These are phyloP conservation scores for Phyllosticta citriasiana DNA, from an alignment of 2,329 filamentous ascomycete genomes.

Conservation along the genomic window DNA sequence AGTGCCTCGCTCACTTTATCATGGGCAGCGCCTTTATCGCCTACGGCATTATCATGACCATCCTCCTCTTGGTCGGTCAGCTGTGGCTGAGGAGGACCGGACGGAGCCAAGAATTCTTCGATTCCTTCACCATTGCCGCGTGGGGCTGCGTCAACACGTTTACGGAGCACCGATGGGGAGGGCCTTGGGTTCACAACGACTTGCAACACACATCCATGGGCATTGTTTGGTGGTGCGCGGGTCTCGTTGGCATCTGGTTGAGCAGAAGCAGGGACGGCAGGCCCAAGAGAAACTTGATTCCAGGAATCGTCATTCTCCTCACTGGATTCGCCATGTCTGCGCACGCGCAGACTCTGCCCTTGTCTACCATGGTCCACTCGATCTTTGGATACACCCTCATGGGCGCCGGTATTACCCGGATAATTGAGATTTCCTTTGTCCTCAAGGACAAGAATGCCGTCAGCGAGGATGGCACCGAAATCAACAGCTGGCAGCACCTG, in stretches of 20 bases:
- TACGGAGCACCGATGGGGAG: slow-evolving; percentile 92
- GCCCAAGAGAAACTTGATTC: slow-evolving; percentile 87
- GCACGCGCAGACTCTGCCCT: slow-evolving; percentile 72
- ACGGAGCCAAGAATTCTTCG: slow-evolving; percentile 93
- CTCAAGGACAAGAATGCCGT: slow-evolving; percentile 60
- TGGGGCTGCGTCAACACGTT: slow-evolving; percentile 99
- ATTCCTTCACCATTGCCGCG: slow-evolving; percentile 77
- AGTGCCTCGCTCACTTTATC: slow-evolving; percentile 94
- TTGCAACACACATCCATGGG: slow-evolving; percentile 99
- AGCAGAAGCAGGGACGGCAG: slow-evolving; percentile 72
- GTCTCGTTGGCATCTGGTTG: slow-evolving; percentile 84
- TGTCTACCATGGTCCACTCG: slow-evolving; percentile 79
- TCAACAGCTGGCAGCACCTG: slow-evolving; percentile 63
- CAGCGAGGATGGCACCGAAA: slow-evolving; percentile 56
- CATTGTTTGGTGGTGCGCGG: slow-evolving; percentile 96
- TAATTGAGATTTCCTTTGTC: slow-evolving; percentile 87
- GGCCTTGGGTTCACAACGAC: slow-evolving; percentile 82
- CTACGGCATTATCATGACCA: slow-evolving; percentile 79
- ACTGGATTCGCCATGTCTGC: slow-evolving; percentile 95
- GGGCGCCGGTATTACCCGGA: slow-evolving; percentile 71
- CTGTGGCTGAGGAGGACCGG: slow-evolving; percentile 73
- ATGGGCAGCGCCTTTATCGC: slow-evolving; percentile 96
- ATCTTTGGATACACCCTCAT: slow-evolving; percentile 95
- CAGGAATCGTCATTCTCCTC: slow-evolving; percentile 78
- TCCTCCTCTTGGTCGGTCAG: slow-evolving; percentile 81